Evolutionary conservation across 129 eudicot species (phyloP).

Genomic region (Dittrichia graveolens): DNA sequence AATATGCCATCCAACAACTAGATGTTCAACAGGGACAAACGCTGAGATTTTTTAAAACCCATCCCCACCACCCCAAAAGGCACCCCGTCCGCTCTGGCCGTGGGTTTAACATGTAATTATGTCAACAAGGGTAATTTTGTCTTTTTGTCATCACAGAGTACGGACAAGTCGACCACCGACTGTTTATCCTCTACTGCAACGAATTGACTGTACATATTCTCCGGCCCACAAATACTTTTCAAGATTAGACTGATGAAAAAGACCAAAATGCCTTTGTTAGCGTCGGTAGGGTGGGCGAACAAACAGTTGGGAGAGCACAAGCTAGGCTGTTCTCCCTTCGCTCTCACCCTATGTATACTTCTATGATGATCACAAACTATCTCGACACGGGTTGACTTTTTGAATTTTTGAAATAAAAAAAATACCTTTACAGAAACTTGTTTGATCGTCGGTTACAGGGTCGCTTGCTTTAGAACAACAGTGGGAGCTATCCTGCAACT

Average conservation of each 20-base stretch:
- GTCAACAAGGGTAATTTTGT: slow-evolving; percentile 27
- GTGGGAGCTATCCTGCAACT: slow-evolving; percentile 98
- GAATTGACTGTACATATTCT: slow-evolving; percentile 26
- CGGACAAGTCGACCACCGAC: slow-evolving; percentile 2
- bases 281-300: slow-evolving; percentile 23
- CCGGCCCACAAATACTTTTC: slow-evolving; percentile 30
- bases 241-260: slow-evolving; percentile 6
- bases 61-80: slow-evolving; percentile 27
- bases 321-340: neutral
- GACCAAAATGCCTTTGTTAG: slow-evolving; percentile 24
- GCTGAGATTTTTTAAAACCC: slow-evolving; percentile 14
- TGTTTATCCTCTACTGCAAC: slow-evolving; percentile 13
- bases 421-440: slow-evolving; percentile 24
- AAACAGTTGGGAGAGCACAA: slow-evolving; percentile 1
- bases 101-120: slow-evolving; percentile 9
- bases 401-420: neutral
- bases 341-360: slow-evolving; percentile 7
- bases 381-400: neutral
- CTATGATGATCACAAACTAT: neutral
- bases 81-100: slow-evolving; percentile 8
- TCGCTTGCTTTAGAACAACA: slow-evolving; percentile 88
- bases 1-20: slow-evolving; percentile 17
- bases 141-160: slow-evolving; percentile 12
- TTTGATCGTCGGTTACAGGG: slow-evolving; percentile 34
- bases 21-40: slow-evolving; percentile 27